Evolutionary conservation across 2,329 filamentous ascomycete species (phyloP), one percentile per base, ranked within the genome.

Genomic region (Spiromastix sp.): DNA sequence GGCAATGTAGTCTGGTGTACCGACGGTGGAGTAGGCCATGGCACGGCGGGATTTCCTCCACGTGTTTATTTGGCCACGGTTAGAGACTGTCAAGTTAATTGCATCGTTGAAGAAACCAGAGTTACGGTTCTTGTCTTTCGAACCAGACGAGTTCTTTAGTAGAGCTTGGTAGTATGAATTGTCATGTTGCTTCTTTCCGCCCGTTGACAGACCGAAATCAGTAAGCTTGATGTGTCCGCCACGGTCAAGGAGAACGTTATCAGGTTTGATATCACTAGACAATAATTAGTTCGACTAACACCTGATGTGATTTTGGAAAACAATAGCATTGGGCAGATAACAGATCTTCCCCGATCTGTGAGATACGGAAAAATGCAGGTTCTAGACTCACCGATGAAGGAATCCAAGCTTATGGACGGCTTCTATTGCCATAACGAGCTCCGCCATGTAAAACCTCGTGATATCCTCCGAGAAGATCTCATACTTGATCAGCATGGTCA

Each of bases 401-500:
- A 95, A 98, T 42, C 91, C 91, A 45, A 96, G 74, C 60, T 93
- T 94, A 64, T 98, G 91, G 27, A 98, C 91, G 10, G 91, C 91
- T 56, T 98, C 91, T 48, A 98, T 96, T n/a, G 91, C 91, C 55
- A 96, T 73, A 16, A 94, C 85, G 50, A 96, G 89, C 61, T 98
- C 89, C 16, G 91, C 91, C 76, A 98, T 98, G 64, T 98, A 98
- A 64, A 98, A 98, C 12, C 91, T 79, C 19, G 91, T 98, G 48
- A 98, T 96, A 48, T 98, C 91, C 60, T 96, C 89, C 0, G 86
- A 93, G 61, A 98, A 98, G 59, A 98, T 95, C 60, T 98, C 91
- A 55, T 98, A 98, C 71, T 96, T 98, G 68, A 98, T 98, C 48
- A 98, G 71, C 91, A 98, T 98, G 3, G 91, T 98, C 91, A 98